phyloP scores from a whole-genome alignment of 1,284 basidiomycete species.

The Leccinum insolens region DNA sequence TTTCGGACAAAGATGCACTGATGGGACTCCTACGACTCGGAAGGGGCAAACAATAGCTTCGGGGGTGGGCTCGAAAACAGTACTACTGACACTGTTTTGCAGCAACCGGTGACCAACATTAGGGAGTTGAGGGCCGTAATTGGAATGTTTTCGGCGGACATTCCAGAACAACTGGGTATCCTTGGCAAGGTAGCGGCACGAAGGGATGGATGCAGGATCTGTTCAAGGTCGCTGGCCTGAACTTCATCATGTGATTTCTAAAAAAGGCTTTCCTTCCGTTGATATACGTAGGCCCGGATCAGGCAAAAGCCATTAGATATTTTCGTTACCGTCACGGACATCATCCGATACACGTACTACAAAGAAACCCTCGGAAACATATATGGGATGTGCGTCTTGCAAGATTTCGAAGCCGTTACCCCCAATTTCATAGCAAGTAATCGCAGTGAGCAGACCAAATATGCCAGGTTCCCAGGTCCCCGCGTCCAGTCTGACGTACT shows the following conservation, averaged over 20 bases:
- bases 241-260: background rate
- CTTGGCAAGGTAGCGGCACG: background rate
- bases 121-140: background rate
- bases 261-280: background rate
- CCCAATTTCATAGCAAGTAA: too few relatives aligned
- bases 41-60: too few relatives aligned
- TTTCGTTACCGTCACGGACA: too few relatives aligned
- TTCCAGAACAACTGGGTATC: background rate
- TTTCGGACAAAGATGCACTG: background rate
- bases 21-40: background rate
- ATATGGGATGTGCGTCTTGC: too few relatives aligned
- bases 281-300: too few relatives aligned
- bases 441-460: too few relatives aligned
- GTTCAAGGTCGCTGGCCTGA: background rate
- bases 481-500: too few relatives aligned
- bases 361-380: too few relatives aligned
- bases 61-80: background rate
- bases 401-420: too few relatives aligned
- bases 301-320: too few relatives aligned
- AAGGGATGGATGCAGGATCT: background rate
- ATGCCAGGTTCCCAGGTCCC: too few relatives aligned
- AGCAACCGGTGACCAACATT: background rate
- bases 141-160: background rate
- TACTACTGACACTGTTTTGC: background rate
- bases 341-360: too few relatives aligned